phyloP scores from a whole-genome alignment of 148 eudicot genomes.

The Arbutus unedo region DNA sequence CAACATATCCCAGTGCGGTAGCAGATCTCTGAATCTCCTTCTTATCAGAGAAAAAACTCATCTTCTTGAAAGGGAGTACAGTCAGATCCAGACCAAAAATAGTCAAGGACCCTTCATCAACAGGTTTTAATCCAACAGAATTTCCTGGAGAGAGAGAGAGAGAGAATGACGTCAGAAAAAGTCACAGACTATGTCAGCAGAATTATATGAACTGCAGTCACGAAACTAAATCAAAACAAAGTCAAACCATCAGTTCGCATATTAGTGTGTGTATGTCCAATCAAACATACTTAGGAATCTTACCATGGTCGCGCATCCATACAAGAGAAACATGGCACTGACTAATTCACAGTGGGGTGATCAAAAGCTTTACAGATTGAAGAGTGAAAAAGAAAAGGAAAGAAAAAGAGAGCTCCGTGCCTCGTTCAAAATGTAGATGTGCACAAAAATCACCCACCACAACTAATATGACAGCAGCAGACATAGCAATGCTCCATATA shows the following conservation, averaged over 20 bases:
- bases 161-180: neutral
- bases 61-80: constrained; percentile 77
- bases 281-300: neutral
- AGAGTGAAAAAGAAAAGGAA: neutral
- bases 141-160: constrained; percentile 42
- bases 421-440: too few relatives aligned
- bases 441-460: neutral
- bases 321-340: neutral
- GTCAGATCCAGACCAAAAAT: constrained; percentile 81
- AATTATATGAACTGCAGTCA: neutral
- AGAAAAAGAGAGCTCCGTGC: neutral
- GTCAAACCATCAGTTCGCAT: neutral
- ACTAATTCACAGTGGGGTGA: neutral
- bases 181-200: neutral
- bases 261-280: neutral
- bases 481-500: neutral
- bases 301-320: neutral
- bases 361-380: neutral
- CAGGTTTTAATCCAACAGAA: constrained; percentile 53
- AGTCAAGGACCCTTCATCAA: constrained; percentile 60
- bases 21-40: constrained; percentile 92
- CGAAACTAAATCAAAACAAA: neutral
- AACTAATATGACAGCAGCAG: neutral
- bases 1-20: constrained; percentile 92
- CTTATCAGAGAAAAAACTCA: constrained; percentile 92